A percentile compares a stretch with the other conserved stretches of the same genome.
Conservation (phyloP, 1,139 yeast genomes). For the Hyphopichia khmerensis region DNA sequence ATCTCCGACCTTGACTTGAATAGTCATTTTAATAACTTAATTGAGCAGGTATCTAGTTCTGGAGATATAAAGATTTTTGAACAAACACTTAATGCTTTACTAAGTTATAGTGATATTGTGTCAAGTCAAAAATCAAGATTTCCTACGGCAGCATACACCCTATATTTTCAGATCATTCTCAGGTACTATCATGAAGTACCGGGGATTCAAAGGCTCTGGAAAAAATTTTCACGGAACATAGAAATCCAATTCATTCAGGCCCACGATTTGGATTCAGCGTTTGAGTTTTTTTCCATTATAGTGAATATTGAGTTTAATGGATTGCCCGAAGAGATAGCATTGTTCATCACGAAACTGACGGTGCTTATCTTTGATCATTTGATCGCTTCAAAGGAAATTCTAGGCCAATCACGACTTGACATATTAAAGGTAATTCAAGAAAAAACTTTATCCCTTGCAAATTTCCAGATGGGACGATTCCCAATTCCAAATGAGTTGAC, state of each 20-base stretch:
- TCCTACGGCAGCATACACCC: slow-evolving; percentile 21
- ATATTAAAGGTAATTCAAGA: slow-evolving; percentile 5
- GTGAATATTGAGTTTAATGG: slow-evolving; percentile 3
- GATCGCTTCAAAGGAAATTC: neutral
- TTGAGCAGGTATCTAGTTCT: slow-evolving; percentile 21
- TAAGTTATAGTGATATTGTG: slow-evolving; percentile 20
- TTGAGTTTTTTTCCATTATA: slow-evolving; percentile 1
- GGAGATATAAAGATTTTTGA: slow-evolving; percentile 26
- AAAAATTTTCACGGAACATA: slow-evolving; percentile 1
- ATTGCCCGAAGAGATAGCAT: slow-evolving; percentile 5
- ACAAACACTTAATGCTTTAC: slow-evolving; percentile 24
- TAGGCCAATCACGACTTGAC: neutral
- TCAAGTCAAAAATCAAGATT: slow-evolving; percentile 11
- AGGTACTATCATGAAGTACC: slow-evolving; percentile 12
- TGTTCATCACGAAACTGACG: neutral
- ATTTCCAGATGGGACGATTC: slow-evolving; percentile 35
- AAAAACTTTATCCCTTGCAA: slow-evolving; percentile 12
- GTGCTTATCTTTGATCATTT: neutral
- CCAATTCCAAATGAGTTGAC: slow-evolving; percentile 27
- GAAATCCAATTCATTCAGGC: neutral
- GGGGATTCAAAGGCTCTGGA: slow-evolving; percentile 19
- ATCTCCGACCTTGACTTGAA: slow-evolving; percentile 34
- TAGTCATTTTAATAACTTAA: slow-evolving; percentile 26
- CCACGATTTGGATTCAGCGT: neutral
- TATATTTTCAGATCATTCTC: slow-evolving; percentile 13